Base-by-base conservation (phyloP, 2,329 filamentous ascomycete species). In the Cordyceps militaris region DNA sequence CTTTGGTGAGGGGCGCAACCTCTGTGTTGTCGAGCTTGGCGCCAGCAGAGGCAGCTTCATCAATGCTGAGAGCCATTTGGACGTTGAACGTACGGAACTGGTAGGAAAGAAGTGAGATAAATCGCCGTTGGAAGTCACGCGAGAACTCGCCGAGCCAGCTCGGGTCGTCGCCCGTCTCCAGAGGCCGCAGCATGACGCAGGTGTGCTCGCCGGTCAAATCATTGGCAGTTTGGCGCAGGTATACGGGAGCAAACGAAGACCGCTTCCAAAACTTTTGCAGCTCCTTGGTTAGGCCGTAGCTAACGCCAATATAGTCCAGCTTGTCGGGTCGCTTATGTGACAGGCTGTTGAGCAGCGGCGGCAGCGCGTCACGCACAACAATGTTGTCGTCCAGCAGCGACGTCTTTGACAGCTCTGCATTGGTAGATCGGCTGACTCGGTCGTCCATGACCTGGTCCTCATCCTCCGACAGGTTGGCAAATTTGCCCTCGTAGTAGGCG, bases 201-300 rank as follows among this genome's bases (percentile, higher is more conserved):
- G 94, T 96, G 70, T 99, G 94, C 73, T 99, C 94, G 57, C 94
- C 94, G 0, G 95, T 99, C 47, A 99, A 79, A 58, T 97, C 94
- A 69, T 97, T 99, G 53, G 94, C 81, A 2, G 95, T 99, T 75
- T 99, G 94, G 34, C 94, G 84, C 14, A 99, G 81, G 67, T 99
- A 99, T 0, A 99, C 90, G 0, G 94, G 94, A 2, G 86, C 84
- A 70, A 97, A 99, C 1, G 79, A 79, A 16, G 88, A 84, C 36
- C 89, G 87, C 74, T 97, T 96, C 94, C 94, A 99, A 79, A 99
- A 99, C 68, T 90, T 95, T 76, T 96, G 94, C 14, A 99, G 83
- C 14, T 84, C 80, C 40, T 86, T 80, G 0, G 94, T 99, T 58
- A 99, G 78, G 55, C 94, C 95, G 70, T 96, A 99, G 67, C 90